These are phyloP conservation scores for Pseudocercospora cruenta DNA, from an alignment of 2,329 filamentous ascomycete species.

Conservation along the genomic window DNA sequence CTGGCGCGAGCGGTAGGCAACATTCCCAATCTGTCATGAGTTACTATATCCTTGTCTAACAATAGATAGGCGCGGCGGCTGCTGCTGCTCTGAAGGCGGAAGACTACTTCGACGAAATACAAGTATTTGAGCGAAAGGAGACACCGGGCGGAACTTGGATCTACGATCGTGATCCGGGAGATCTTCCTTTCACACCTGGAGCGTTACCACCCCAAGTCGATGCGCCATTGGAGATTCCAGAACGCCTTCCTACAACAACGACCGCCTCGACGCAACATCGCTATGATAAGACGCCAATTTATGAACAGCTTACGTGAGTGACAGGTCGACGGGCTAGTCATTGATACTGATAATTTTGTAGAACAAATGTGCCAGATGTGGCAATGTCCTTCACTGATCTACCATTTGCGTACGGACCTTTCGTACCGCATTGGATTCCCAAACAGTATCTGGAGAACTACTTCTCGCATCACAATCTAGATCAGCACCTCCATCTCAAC, in stretches of 20 bases:
- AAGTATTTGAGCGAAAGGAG: conserved; percentile 42
- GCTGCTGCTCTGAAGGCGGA: conserved; percentile 43
- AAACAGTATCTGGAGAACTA: conserved; percentile 62
- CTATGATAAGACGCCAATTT: conserved; percentile 56
- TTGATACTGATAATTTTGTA: background rate
- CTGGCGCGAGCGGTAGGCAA: conserved; percentile 30
- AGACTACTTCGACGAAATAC: conserved; percentile 39
- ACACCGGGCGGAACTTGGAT: conserved; percentile 48
- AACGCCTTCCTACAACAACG: conserved; percentile 45
- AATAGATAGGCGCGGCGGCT: conserved; percentile 37
- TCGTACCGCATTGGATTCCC: conserved; percentile 59
- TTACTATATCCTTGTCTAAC: background rate
- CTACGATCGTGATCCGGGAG: conserved; percentile 52
- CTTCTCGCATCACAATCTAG: conserved; percentile 55
- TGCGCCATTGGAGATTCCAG: conserved; percentile 50
- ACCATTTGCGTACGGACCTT: conserved; percentile 59
- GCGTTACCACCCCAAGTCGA: conserved; percentile 52
- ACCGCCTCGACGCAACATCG: conserved; percentile 51
- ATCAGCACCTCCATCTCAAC: conserved; percentile 52
- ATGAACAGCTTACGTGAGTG: conserved; percentile 50
- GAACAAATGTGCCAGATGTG: conserved; percentile 60
- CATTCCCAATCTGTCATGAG: conserved; percentile 8
- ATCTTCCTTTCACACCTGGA: conserved; percentile 47
- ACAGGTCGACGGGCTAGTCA: background rate
- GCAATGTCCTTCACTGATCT: conserved; percentile 61